Base-by-base conservation (phyloP, 148 eudicot species). In the Rhododendron vialii region DNA sequence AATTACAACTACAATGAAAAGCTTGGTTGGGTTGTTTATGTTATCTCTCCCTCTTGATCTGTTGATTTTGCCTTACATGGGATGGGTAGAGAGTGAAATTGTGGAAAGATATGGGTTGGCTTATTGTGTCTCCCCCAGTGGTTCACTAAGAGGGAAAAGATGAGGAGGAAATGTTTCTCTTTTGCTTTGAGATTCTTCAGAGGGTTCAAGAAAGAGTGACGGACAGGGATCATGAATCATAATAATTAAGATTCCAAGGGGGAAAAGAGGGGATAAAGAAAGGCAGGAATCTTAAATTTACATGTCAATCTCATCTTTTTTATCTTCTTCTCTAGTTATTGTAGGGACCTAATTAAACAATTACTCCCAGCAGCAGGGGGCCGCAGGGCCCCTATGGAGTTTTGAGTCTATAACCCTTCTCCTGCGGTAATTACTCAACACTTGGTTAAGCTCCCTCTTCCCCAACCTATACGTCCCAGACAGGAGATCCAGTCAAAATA, bases 111-210 rank as follows among this genome's bases (percentile, higher is more conserved):
- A 78, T 28, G 51, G 63, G 15, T 83, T 38, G n/a, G 30, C 17
- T 71, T 36, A 12, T 33, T 50, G 51, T 38, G 35, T n/a, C 45
- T 78, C 41, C 22, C 30, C 80, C 57, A 80, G 59, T 87, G 86
- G 82, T 53, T 41, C 38, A 17, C 38, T 78, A 51, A 30, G 84
- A 73, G 69, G 82, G 71, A 67, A 84, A 75, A 75, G 35, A 59
- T 84, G 33, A 81, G 80, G 3, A 65, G 82, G 69, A 88, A 48
- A 81, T 20, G 35, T 59, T 63, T 73, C 36, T 69, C 84, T 83
- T 86, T 86, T 78, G 83, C 77, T 86, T 81, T 69, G 85, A 36
- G 50, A 45, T 26, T 67, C 18, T 85, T 59, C 82, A 22, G 50
- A 47, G 78, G 59, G 12, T 13, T 11, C 57, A 85, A 75, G 74